These are phyloP conservation scores for Talaromyces sp. DNA, from an alignment of 2,329 filamentous ascomycete genomes.

Conservation along the genomic window DNA sequence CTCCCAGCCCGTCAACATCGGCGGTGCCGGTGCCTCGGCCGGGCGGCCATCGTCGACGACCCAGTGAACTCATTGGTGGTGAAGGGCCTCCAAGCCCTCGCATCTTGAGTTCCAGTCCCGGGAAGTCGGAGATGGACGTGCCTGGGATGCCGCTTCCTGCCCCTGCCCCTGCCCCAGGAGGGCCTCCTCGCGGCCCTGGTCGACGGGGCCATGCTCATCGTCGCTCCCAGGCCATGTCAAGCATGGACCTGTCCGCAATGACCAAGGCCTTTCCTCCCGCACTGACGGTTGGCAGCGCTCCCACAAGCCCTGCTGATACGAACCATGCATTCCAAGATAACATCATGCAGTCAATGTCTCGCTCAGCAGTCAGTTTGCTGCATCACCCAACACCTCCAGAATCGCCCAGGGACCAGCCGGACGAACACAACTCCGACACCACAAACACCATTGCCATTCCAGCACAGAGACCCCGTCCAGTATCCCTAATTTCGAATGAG, in stretches of 20 bases:
- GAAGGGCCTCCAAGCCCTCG: slow-evolving; percentile 49
- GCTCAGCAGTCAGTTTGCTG: slow-evolving; percentile 27
- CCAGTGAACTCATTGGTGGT: slow-evolving; percentile 82
- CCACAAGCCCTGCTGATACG: slow-evolving; percentile 43
- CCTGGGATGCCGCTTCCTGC: slow-evolving; percentile 15
- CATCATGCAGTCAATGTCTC: slow-evolving; percentile 28
- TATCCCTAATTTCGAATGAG: slow-evolving; percentile 80
- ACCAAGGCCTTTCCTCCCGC: slow-evolving; percentile 37
- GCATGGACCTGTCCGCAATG: slow-evolving; percentile 66
- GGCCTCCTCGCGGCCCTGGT: slow-evolving; percentile 44
- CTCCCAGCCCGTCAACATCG: slow-evolving; percentile 51
- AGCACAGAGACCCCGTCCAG: slow-evolving; percentile 55
- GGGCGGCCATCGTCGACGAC: slow-evolving; percentile 65
- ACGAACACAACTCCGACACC: slow-evolving; percentile 8
- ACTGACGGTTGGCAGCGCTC: slow-evolving; percentile 52
- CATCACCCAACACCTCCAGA: slow-evolving; percentile 27
- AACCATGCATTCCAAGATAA: slow-evolving; percentile 25
- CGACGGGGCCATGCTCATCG: slow-evolving; percentile 73
- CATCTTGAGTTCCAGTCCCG: slow-evolving; percentile 54
- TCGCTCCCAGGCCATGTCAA: slow-evolving; percentile 76
- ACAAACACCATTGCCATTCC: slow-evolving; percentile 8
- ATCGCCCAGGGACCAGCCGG: slow-evolving; percentile 24
- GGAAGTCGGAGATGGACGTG: slow-evolving; percentile 3
- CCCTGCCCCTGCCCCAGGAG: slow-evolving; percentile 29
- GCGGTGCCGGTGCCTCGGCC: slow-evolving; percentile 50